Conservation (phyloP, 176 grass and related monocot genomes). For the Echinochloa phyllopogon region DNA sequence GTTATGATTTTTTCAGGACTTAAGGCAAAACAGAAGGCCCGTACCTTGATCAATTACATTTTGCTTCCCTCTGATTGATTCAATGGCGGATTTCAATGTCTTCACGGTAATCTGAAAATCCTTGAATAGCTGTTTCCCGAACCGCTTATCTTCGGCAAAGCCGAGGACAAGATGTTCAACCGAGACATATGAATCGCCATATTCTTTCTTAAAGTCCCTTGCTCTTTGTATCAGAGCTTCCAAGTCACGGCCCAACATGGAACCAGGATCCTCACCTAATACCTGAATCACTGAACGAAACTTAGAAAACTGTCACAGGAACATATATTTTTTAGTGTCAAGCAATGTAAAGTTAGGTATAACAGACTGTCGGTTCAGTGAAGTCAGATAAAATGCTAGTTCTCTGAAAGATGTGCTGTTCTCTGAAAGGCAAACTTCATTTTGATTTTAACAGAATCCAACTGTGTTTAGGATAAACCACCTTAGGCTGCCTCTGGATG, state of each 20-base stretch:
- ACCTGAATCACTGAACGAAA: slow-evolving; percentile 56
- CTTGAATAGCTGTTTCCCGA: slow-evolving; percentile 91
- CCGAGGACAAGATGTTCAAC: slow-evolving; percentile 95
- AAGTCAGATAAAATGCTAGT: neutral
- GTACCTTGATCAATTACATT: slow-evolving; percentile 98
- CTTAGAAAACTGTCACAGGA: neutral
- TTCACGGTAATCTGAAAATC: slow-evolving; percentile 87
- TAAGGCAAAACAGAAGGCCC: neutral
- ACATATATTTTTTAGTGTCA: neutral
- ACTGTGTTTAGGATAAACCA: slow-evolving; percentile 31
- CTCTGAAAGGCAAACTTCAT: neutral
- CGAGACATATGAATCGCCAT: slow-evolving; percentile 89
- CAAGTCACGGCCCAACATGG: slow-evolving; percentile 90
- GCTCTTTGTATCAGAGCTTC: slow-evolving; percentile 92
- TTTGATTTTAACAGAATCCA: neutral
- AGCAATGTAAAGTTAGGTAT: neutral
- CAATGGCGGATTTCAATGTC: slow-evolving; percentile 73
- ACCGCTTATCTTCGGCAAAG: slow-evolving; percentile 85
- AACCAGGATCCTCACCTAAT: slow-evolving; percentile 86
- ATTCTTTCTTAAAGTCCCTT: slow-evolving; percentile 91
- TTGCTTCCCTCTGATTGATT: slow-evolving; percentile 89
- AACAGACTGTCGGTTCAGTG: neutral
- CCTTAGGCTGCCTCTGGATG: slow-evolving; percentile 97
- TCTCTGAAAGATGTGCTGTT: neutral
- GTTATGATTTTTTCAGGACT: neutral